A percentile compares a stretch with the other conserved stretches of the same genome.
Conservation (phyloP, 768 basidiomycete genomes). For the Leccinum truebloodii region DNA sequence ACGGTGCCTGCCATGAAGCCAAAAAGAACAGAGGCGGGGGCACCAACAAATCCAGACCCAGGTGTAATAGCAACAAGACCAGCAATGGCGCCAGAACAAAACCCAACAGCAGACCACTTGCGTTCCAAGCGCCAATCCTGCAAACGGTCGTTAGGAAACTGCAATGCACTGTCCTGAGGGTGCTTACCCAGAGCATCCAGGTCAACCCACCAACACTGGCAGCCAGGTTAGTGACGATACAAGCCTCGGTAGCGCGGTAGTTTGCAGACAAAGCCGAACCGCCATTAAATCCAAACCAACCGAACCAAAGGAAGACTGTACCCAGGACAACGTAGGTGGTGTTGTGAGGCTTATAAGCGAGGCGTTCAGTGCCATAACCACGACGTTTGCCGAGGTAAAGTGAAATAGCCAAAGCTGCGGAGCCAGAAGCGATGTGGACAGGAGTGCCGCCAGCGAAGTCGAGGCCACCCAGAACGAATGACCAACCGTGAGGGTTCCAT, state of each 20-base stretch:
- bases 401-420: slow-evolving; percentile 88
- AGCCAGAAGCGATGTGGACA: slow-evolving; percentile 94
- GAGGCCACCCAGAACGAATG: slow-evolving; percentile 75
- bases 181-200: slow-evolving; percentile 85
- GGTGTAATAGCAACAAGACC: slow-evolving; percentile 91
- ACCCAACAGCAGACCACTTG: slow-evolving; percentile 93
- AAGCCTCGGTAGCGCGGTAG: slow-evolving; percentile 82
- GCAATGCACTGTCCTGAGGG: not conserved
- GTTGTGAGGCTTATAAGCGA: slow-evolving; percentile 94
- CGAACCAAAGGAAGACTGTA: slow-evolving; percentile 92
- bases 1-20: slow-evolving; percentile 81
- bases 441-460: slow-evolving; percentile 97
- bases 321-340: slow-evolving; percentile 93
- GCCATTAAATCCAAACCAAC: slow-evolving; percentile 96
- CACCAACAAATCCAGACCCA: slow-evolving; percentile 78
- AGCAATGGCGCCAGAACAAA: slow-evolving; percentile 92
- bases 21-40: slow-evolving; percentile 82
- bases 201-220: slow-evolving; percentile 86
- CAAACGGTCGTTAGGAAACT: not conserved
- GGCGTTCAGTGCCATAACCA: slow-evolving; percentile 87
- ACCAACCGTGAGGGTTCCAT: slow-evolving; percentile 84
- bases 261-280: slow-evolving; percentile 90
- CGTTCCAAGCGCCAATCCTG: slow-evolving; percentile 89
- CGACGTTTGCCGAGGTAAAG: slow-evolving; percentile 88
- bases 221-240: slow-evolving; percentile 92